These are phyloP conservation scores for Pneumocystis jirovecii DNA, from an alignment of 1,139 yeast species.

Conservation along the genomic window DNA sequence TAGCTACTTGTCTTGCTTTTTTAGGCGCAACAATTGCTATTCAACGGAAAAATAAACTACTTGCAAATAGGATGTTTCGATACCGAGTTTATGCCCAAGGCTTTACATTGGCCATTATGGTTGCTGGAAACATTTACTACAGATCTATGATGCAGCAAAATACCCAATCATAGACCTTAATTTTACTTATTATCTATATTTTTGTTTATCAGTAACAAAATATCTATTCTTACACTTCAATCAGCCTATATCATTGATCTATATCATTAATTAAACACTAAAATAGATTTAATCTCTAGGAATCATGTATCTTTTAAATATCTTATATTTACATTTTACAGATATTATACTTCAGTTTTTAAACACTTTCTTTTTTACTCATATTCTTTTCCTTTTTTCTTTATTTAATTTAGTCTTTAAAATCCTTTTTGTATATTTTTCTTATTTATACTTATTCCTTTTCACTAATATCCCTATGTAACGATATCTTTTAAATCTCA, in stretches of 20 bases:
- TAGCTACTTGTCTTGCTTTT: conserved; percentile 10
- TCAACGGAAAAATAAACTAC: conserved; percentile 5
- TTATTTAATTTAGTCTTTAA: neutral
- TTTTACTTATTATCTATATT: neutral
- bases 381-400: neutral
- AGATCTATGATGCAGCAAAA: conserved; percentile 3
- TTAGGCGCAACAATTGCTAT: conserved; percentile 10
- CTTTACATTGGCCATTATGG: conserved; percentile 9
- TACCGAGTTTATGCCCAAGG: conserved; percentile 11
- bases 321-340: no score
- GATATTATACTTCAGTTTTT: no score
- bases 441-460: no score
- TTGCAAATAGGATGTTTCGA: conserved; percentile 9
- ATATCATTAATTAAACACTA: no score
- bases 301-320: no score
- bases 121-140: conserved; percentile 11
- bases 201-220: no score
- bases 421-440: no score
- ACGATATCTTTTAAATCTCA: neutral
- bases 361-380: neutral
- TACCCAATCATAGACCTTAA: neutral
- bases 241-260: no score
- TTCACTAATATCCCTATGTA: no score
- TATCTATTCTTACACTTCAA: neutral
- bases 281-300: no score